Conservation (phyloP, 768 basidiomycete genomes). For the Hydnomerulius pinastri region DNA sequence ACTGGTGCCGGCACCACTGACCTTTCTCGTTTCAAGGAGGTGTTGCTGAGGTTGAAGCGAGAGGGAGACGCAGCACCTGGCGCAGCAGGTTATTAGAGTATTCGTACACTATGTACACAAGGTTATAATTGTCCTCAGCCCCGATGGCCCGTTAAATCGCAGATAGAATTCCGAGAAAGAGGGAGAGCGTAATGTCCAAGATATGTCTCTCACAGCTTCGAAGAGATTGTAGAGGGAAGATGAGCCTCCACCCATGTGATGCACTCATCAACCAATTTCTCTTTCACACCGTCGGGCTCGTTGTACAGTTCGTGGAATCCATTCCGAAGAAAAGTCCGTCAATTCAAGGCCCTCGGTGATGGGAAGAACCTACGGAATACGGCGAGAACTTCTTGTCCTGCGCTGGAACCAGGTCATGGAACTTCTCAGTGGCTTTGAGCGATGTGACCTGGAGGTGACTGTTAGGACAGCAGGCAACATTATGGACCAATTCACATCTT, state of each 20-base stretch:
- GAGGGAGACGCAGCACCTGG: conserved; percentile 93
- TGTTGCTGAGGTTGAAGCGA: conserved; percentile 82
- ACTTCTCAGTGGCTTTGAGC: conserved; percentile 50
- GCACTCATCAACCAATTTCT: conserved; percentile 56
- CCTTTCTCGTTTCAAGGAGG: conserved; percentile 87
- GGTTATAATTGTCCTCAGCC: conserved; percentile 5
- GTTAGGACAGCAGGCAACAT: not conserved
- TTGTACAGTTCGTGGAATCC: conserved; percentile 77
- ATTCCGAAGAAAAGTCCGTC: conserved; percentile 41
- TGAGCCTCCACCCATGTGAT: conserved; percentile 47
- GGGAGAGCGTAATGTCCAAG: no score
- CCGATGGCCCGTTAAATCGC: no score
- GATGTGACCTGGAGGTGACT: conserved; percentile 51
- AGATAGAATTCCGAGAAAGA: no score
- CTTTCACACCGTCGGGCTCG: conserved; percentile 69
- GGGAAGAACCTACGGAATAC: conserved; percentile 35
- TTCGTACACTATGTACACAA: conserved; percentile 6
- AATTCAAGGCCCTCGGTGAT: not conserved
- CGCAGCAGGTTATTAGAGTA: conserved; percentile 80
- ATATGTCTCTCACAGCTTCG: conserved; percentile 32
- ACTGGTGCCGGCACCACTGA: conserved; percentile 89
- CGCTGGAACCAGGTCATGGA: conserved; percentile 52
- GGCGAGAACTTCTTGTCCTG: conserved; percentile 53
- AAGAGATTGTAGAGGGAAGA: conserved; percentile 14
- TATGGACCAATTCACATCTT: conserved; percentile 36